Conservation (phyloP, 208 protist species). For the Crithidia fasciculata region DNA sequence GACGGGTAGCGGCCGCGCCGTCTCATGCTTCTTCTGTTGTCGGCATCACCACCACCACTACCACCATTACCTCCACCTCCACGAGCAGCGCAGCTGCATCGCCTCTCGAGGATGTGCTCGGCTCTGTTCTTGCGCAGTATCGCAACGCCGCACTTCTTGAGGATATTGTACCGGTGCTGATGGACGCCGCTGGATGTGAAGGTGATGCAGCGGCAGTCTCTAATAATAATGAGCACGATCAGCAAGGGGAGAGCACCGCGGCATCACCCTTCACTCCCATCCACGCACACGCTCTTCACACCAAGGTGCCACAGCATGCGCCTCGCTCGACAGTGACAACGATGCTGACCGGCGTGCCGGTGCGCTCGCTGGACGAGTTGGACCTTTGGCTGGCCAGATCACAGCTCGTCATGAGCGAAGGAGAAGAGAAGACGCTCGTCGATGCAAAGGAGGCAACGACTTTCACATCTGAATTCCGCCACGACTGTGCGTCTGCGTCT, state of each 20-base stretch:
- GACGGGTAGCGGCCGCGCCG: background rate
- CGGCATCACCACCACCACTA: too few species aligned
- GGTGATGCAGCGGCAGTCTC: background rate
- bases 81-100: background rate
- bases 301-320: background rate
- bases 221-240: background rate
- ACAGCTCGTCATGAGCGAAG: too few species aligned
- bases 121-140: background rate
- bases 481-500: background rate
- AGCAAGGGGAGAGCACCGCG: background rate
- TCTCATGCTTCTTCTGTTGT: background rate
- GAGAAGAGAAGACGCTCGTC: too few species aligned
- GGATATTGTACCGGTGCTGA: constrained; percentile 1
- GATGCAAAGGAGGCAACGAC: too few species aligned
- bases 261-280: background rate
- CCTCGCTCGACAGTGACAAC: background rate
- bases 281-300: background rate
- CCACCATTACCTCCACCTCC: background rate
- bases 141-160: background rate
- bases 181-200: constrained; percentile 2
- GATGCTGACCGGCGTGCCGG: constrained; percentile 20
- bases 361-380: constrained; percentile 20
- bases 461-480: too few species aligned
- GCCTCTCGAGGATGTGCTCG: constrained; percentile 10
- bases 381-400: constrained; percentile 14